Evolutionary conservation across 2,329 filamentous ascomycete genomes (phyloP).

Genomic region (Botrytis fabae): DNA sequence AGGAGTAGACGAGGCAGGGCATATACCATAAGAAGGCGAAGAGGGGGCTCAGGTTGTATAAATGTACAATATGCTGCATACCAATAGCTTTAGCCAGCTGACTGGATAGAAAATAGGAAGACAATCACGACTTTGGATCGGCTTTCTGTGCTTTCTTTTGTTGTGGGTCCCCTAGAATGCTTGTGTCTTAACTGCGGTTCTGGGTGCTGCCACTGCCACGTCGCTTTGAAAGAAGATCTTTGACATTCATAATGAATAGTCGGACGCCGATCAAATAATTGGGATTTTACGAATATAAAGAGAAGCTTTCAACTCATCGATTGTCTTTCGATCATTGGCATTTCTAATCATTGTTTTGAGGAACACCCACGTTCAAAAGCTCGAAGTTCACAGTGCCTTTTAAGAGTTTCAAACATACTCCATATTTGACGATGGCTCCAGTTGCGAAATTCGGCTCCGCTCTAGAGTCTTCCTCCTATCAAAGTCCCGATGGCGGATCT

Average conservation of each 20-base stretch:
- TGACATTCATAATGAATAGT: not conserved
- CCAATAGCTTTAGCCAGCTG: slow-evolving; percentile 14
- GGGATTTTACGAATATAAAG: not conserved
- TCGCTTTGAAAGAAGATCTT: not conserved
- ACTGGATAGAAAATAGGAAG: slow-evolving; percentile 7
- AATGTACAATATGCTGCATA: slow-evolving; percentile 8
- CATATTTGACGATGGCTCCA: not conserved
- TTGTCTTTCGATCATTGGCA: not conserved
- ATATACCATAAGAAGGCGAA: slow-evolving; percentile 14
- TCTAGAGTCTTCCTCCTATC: slow-evolving; percentile 21
- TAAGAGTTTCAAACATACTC: not conserved
- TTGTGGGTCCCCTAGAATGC: not conserved
- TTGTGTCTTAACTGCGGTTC: not conserved
- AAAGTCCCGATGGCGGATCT: slow-evolving; percentile 20
- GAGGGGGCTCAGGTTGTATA: not conserved
- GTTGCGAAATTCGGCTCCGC: slow-evolving; percentile 8
- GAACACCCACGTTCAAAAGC: not conserved
- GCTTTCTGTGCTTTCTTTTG: not conserved
- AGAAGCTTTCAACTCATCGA: not conserved
- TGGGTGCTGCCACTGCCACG: not conserved
- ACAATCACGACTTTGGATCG: not conserved
- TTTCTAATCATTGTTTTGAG: not conserved
- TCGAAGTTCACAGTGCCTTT: not conserved
- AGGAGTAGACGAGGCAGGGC: not conserved
- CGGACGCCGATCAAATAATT: not conserved